Conservation (phyloP, 805 yeast genomes). For the Wickerhamiella kurtzmanii region DNA sequence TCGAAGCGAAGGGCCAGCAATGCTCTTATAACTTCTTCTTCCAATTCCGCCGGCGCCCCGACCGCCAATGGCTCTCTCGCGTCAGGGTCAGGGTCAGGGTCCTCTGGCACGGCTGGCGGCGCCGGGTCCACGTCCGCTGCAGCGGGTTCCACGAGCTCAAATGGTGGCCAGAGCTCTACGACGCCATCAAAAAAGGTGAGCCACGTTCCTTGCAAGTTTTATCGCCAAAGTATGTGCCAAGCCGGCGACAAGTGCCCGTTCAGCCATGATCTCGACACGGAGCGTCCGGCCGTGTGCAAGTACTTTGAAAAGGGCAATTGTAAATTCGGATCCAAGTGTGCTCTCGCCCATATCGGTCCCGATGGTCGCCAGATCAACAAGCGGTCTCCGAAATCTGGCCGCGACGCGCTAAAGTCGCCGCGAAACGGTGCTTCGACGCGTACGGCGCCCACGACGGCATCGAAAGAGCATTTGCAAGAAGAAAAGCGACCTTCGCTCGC, state of each 20-base stretch:
- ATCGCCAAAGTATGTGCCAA: constrained; percentile 82
- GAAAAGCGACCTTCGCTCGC: background rate
- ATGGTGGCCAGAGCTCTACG: background rate
- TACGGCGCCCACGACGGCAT: too few species aligned
- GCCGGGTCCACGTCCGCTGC: too few species aligned
- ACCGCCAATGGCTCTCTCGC: background rate
- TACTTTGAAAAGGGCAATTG: constrained; percentile 95
- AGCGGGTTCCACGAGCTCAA: background rate
- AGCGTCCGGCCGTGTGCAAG: constrained; percentile 57
- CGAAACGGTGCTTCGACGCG: too few species aligned
- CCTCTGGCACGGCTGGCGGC: too few species aligned
- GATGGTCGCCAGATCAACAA: constrained; percentile 70
- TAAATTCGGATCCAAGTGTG: constrained; percentile 89
- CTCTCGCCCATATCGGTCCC: constrained; percentile 78
- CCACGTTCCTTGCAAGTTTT: constrained; percentile 95
- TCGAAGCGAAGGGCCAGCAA: background rate
- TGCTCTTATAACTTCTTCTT: background rate
- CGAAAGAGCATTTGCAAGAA: background rate
- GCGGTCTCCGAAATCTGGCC: constrained; percentile 6
- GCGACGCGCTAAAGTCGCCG: background rate
- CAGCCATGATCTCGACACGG: constrained; percentile 45
- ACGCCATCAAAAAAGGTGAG: constrained; percentile 41
- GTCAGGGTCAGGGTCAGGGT: background rate
- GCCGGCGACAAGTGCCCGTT: constrained; percentile 91
- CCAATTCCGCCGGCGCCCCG: background rate